Evolutionary conservation across 345 rosid genomes (phyloP), one percentile per base, ranked within the genome.

Genomic region (Lumnitzera littorea): DNA sequence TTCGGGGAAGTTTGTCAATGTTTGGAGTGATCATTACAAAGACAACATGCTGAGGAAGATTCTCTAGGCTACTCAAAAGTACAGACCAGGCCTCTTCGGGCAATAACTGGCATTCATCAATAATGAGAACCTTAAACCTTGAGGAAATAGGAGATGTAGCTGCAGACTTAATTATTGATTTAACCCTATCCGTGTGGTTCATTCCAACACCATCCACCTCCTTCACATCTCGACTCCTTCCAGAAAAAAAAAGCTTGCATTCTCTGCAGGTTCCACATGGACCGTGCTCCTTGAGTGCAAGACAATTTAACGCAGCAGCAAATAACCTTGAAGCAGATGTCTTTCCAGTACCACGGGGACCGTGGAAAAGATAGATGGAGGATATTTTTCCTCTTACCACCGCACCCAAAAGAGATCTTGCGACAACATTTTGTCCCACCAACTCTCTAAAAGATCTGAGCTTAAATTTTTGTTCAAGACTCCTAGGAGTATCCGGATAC

Each of bases 331-430:
- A 80, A 11, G 99, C 88, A 47, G 89, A 88, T 10, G 96, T 94
- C 79, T 94, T 90, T 48, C 99, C 99, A 0, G 96, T 83, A 24
- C 97, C 99, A 48, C 89, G 97, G 67, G 96, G 96, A 48, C 99
- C 99, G 27, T 90, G 86, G 60, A 94, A 90, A 24, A 94, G 88
- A 70, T 94, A 86, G 10, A 86, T 53, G 27, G 96, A 81, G 56
- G 97, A 56, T 68, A 90, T 70, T 76, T 84, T 84, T 51, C 89
- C 95, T 61, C 78, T 84, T 50, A 87, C 76, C 57, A 94, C 71
- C 56, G 95, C 92, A 79, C 82, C 74, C 71, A 86, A 67, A 58
- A 94, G 87, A 72, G 96, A 84, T 71, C 76, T 82, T 51, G 78
- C 87, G 3, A 88, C 91, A 2, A 86, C 83, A 66, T 78, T 78